phyloP scores from a whole-genome alignment of 192 early-diverging fungal species.

The Entophlyctis luteolus region DNA sequence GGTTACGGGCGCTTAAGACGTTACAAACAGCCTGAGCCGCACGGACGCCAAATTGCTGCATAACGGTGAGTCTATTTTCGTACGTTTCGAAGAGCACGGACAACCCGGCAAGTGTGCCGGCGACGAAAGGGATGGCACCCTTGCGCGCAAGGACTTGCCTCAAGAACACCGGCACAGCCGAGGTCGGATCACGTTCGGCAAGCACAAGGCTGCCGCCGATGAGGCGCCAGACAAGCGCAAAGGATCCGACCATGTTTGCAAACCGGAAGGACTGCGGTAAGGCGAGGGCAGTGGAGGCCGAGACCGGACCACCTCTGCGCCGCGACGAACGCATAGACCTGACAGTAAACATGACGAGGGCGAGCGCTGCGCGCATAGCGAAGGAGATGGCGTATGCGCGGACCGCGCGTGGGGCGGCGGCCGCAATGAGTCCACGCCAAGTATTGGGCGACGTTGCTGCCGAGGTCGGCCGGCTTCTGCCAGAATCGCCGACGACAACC shows the following conservation, averaged over 20 bases:
- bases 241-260: conserved; percentile 71
- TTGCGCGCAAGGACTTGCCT: not conserved
- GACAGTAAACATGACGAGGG: conserved; percentile 54
- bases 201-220: conserved; percentile 57
- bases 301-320: conserved; percentile 36
- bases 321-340: conserved; percentile 43
- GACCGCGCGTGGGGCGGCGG: too few relatives aligned
- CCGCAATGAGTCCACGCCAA: too few relatives aligned
- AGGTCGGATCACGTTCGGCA: not conserved
- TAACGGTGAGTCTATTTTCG: conserved; percentile 36
- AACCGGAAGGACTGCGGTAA: conserved; percentile 56
- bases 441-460: too few relatives aligned
- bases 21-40: conserved; percentile 34
- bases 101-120: conserved; percentile 38
- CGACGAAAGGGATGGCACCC: conserved; percentile 22
- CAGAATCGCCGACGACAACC: too few relatives aligned
- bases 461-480: too few relatives aligned
- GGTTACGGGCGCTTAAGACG: conserved; percentile 33
- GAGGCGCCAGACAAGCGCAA: conserved; percentile 71
- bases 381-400: conserved; percentile 52
- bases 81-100: conserved; percentile 41
- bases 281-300: conserved; percentile 44
- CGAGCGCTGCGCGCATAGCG: conserved; percentile 50
- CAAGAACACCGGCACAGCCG: too few relatives aligned
- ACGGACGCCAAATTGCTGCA: conserved; percentile 40